Evolutionary conservation across 2,329 filamentous ascomycete genomes (phyloP).

Genomic region (Diaporthe nobilis): DNA sequence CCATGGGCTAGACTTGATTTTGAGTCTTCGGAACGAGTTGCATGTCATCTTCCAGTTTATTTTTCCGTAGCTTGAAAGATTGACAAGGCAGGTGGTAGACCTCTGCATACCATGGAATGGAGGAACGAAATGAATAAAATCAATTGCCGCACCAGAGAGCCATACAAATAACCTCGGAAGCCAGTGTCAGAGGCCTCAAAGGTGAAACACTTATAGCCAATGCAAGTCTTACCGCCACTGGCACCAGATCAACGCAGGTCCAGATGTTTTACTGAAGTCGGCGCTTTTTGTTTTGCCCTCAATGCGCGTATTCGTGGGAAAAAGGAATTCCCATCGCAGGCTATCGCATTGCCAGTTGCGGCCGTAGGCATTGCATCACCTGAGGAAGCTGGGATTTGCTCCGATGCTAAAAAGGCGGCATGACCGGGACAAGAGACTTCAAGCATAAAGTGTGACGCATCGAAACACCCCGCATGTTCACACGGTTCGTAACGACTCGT

Average conservation of each 20-base stretch:
- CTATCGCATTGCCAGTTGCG: neutral
- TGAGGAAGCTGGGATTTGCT: conserved; percentile 5
- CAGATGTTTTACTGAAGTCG: neutral
- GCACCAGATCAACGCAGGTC: neutral
- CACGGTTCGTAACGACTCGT: conserved; percentile 7
- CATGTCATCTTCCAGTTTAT: neutral
- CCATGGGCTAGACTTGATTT: neutral
- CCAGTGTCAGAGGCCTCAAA: neutral
- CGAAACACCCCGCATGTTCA: conserved; percentile 27
- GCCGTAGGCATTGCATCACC: neutral
- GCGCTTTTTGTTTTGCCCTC: neutral
- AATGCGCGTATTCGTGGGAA: neutral
- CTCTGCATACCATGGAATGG: neutral
- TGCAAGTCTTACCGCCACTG: neutral
- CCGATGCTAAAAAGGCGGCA: conserved; percentile 21
- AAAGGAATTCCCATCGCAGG: conserved; percentile 4
- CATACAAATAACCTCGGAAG: neutral
- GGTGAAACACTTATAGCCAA: conserved; percentile 5
- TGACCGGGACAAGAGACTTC: conserved; percentile 28
- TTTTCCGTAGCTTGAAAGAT: neutral
- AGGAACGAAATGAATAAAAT: neutral
- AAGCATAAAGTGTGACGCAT: conserved; percentile 19
- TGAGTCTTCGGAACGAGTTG: neutral
- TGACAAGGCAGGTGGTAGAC: neutral
- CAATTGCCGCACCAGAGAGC: too few species aligned